These are phyloP conservation scores for Ballota nigra DNA, from an alignment of 257 asterid species.

Conservation along the genomic window DNA sequence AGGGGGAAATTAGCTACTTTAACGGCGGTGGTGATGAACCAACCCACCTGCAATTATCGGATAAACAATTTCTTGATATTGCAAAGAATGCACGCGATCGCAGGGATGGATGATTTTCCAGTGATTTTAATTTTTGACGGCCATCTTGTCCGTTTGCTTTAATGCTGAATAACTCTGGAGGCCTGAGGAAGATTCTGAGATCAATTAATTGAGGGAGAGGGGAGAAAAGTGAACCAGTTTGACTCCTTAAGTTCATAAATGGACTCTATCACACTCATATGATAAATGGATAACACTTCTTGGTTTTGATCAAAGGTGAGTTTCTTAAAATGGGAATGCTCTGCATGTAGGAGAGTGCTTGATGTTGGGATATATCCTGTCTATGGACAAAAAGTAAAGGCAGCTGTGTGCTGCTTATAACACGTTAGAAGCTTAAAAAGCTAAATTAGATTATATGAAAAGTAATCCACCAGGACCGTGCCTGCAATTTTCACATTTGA, in stretches of 20 bases:
- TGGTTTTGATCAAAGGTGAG: background rate
- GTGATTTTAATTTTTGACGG: background rate
- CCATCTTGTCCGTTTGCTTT: background rate
- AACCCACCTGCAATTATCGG: too few relatives aligned
- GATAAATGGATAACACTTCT: background rate
- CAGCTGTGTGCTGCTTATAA: background rate
- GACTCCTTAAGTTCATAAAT: too few relatives aligned
- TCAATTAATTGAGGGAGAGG: background rate
- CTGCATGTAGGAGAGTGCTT: too few relatives aligned
- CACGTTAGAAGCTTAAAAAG: background rate
- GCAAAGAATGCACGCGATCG: too few relatives aligned
- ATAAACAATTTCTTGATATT: too few relatives aligned
- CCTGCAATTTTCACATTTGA: background rate
- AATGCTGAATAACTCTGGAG: too few relatives aligned
- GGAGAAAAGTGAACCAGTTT: background rate
- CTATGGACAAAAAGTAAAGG: background rate
- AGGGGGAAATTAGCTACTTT: too few relatives aligned
- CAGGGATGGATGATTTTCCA: too few relatives aligned
- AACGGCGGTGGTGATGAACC: too few relatives aligned
- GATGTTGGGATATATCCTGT: background rate
- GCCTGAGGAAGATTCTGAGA: background rate
- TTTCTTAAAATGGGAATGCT: too few relatives aligned
- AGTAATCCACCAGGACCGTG: constrained; percentile 7
- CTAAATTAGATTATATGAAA: background rate
- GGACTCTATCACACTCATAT: background rate